Base-by-base conservation (phyloP, 345 rosid genomes). In the Pistacia atlantica region DNA sequence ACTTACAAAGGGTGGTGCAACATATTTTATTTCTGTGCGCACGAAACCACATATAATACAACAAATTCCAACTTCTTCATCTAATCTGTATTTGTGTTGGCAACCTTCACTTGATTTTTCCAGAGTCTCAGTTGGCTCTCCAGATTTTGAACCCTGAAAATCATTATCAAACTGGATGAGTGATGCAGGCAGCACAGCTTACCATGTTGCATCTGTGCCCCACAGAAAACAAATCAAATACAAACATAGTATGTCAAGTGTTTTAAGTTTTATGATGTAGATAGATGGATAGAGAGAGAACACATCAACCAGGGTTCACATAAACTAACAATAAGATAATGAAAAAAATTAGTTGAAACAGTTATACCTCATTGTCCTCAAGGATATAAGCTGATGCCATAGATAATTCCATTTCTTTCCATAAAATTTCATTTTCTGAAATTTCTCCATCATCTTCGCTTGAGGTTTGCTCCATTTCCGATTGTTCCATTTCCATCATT, bases 1-100 rank as follows among this genome's bases (percentile, higher is more conserved):
- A 93, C 98, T 96, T 90, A 96, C 99, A 83, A 96, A 88, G 66
- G 91, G 90, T 35, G 97, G 89, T 45, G 95, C 80, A 31, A 92
- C 82, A 74, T 93, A 81, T 86, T 82, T 88, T 33, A 92, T 87
- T 90, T 96, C 99, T 48, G 87, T 90, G 81, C 78, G 87, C 58
- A 93, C 90, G 67, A 82, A 83, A 65, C 97, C 97, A 68, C 99
- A 96, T 67, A 86, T 58, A 22, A 54, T 80, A 78, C 99, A 96
- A 37, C 84, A 75, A 63, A 93, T 63, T 60, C 99, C 99, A 8
- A 92, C 87, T 82, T 96, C 97, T 86, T 96, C 99, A 42, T 91
- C 84, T 62, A 91, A 52, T 73, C 46, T 84, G 83, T 82, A 91
- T 31, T 86, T 90, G 62, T 96, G 98, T 67, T 78, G 83, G 83